Base-by-base conservation (phyloP, 345 rosid species). In the Lepidium didymum region DNA sequence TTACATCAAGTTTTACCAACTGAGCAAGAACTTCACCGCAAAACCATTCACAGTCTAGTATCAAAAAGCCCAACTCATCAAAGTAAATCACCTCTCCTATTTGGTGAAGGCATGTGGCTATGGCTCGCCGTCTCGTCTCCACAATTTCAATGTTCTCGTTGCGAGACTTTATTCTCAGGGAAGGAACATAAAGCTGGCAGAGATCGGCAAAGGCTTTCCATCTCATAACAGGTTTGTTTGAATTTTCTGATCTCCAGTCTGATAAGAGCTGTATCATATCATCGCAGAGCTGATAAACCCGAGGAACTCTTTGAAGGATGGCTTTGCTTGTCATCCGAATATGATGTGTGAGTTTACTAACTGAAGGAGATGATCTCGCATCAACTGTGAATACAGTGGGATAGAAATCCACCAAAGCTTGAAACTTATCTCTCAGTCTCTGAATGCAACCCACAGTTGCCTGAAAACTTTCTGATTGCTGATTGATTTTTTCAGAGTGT, bases 41-140 rank as follows among this genome's bases (percentile, higher is more conserved):
- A 75, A 94, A 91, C 96, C 96, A 94, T 74, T 91, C 96, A 56
- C 79, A 82, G 60, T 94, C 99, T 44, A 94, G 64, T 67, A 94
- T 83, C 19, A 91, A 70, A 75, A 87, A 78, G 5, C 86, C 95
- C 72, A 85, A 62, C 37, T 87, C 92, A 13, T 87, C 86, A 57
- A 91, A 94, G 77, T 83, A 94, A 14, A 94, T 87, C 65, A 89
- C 84, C 75, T 91, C 99, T 2, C 96, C 96, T 10, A 75, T 81
- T 47, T 94, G 91, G 78, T 94, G 97, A 67, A 94, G 99, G 76
- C 96, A 94, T 53, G 83, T 83, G 69, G 95, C 92, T 14, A 86
- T 78, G n/a, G 87, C 89, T 63, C 45, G 82, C 73, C 97, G 83
- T 75, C 91, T 82, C 76, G 57, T 81, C 83, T 91, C 97, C 56